Percentiles rank a stretch among this genome's conserved stretches.
phyloP scores from a whole-genome alignment of 352 stramenopile genomes.

The Phytopythium chamaehyphon region DNA sequence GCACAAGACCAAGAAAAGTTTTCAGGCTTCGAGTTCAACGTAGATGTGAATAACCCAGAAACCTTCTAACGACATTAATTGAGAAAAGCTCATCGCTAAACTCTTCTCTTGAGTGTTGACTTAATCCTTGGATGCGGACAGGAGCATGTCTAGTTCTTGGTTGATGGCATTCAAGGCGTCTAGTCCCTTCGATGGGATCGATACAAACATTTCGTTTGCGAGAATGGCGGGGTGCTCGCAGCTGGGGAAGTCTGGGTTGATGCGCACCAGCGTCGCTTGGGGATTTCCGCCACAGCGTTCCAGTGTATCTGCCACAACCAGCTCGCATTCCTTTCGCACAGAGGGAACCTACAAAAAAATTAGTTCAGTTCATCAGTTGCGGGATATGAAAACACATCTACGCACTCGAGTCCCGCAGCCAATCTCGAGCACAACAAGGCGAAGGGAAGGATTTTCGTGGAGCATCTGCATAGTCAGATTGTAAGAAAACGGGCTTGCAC shows the following conservation, averaged over 20 bases:
- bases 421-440: slow-evolving; percentile 79
- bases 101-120: too few species aligned
- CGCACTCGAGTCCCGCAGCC: slow-evolving; percentile 70
- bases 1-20: slow-evolving; percentile 50
- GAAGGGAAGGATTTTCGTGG: slow-evolving; percentile 46
- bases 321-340: slow-evolving; percentile 73
- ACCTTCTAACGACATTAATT: slow-evolving; percentile 9
- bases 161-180: slow-evolving; percentile 60
- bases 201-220: slow-evolving; percentile 35
- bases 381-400: not conserved
- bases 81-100: not conserved
- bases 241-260: slow-evolving; percentile 67
- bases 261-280: slow-evolving; percentile 63
- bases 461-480: slow-evolving; percentile 43
- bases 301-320: slow-evolving; percentile 75
- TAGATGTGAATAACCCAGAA: slow-evolving; percentile 21
- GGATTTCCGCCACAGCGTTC: slow-evolving; percentile 31
- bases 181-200: slow-evolving; percentile 46
- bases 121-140: not conserved
- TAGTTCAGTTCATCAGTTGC: not conserved
- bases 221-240: slow-evolving; percentile 52
- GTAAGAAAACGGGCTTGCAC: not conserved
- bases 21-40: slow-evolving; percentile 56
- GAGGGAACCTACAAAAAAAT: slow-evolving; percentile 44
- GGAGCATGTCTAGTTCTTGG: slow-evolving; percentile 14